Conservation (phyloP, 2,329 filamentous ascomycete genomes). For the Fusarium sp. region DNA sequence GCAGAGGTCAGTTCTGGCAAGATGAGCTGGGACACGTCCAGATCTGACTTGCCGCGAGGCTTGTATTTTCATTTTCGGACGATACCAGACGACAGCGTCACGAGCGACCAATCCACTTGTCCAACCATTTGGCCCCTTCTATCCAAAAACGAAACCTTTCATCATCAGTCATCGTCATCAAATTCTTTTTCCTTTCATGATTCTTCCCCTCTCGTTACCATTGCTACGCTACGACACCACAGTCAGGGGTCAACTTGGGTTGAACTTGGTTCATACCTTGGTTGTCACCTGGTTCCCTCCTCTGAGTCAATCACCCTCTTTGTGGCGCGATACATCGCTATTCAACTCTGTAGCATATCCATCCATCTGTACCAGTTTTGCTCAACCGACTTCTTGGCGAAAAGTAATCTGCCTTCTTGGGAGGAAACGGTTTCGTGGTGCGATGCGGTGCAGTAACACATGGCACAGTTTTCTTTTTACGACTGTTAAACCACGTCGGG, state of each 20-base stretch:
- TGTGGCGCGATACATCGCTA: slow-evolving; percentile 35
- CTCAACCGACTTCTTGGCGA: slow-evolving; percentile 24
- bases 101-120: slow-evolving; percentile 42
- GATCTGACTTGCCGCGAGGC: slow-evolving; percentile 73
- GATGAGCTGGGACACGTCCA: slow-evolving; percentile 59
- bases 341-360: slow-evolving; percentile 26
- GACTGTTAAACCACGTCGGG: slow-evolving; percentile 35
- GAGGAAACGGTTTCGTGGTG: slow-evolving; percentile 23
- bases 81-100: slow-evolving; percentile 57
- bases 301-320: slow-evolving; percentile 28
- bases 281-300: slow-evolving; percentile 24
- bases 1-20: slow-evolving; percentile 59
- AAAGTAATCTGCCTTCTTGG: slow-evolving; percentile 28
- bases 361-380: slow-evolving; percentile 36
- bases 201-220: slow-evolving; percentile 38
- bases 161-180: slow-evolving; percentile 34
- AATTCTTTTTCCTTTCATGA: slow-evolving; percentile 38
- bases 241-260: slow-evolving; percentile 13
- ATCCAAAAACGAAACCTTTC: slow-evolving; percentile 32
- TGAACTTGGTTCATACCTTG: slow-evolving; percentile 5
- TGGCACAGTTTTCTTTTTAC: slow-evolving; percentile 34
- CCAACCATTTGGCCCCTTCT: neutral
- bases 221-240: slow-evolving; percentile 16
- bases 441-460: slow-evolving; percentile 15
- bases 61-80: slow-evolving; percentile 57